phyloP scores from a whole-genome alignment of 805 yeast genomes.

The Yarrowia bubula region DNA sequence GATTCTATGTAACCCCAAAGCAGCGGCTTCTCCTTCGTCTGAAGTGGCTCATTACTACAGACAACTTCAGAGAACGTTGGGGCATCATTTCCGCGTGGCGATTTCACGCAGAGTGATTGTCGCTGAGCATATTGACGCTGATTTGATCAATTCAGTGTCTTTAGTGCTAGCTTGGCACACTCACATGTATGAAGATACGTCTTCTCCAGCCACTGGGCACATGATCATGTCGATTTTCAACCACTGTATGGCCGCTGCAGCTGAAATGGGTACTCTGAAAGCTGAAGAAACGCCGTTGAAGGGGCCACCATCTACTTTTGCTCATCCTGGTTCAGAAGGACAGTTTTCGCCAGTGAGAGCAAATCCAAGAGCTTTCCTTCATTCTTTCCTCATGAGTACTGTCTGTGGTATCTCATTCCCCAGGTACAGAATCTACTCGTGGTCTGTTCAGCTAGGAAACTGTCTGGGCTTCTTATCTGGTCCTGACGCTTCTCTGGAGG shows the following conservation, averaged over 20 bases:
- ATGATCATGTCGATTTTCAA: slow-evolving; percentile 25
- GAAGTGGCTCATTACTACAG: slow-evolving; percentile 11
- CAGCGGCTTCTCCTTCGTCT: neutral
- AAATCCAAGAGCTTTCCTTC: slow-evolving; percentile 12
- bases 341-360: slow-evolving; percentile 14
- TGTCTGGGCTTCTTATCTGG: slow-evolving; percentile 17
- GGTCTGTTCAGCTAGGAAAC: slow-evolving; percentile 25
- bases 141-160: neutral
- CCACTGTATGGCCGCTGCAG: slow-evolving; percentile 24
- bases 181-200: slow-evolving; percentile 21
- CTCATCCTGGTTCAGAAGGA: slow-evolving; percentile 13
- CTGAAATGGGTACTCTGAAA: slow-evolving; percentile 20
- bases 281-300: slow-evolving; percentile 11
- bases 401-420: slow-evolving; percentile 18
- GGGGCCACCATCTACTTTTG: slow-evolving; percentile 16
- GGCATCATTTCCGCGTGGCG: slow-evolving; percentile 3
- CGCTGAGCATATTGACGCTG: slow-evolving; percentile 19
- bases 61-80: slow-evolving; percentile 10
- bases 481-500: slow-evolving; percentile 20
- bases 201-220: slow-evolving; percentile 17
- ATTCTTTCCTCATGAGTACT: slow-evolving; percentile 16
- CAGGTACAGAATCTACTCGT: slow-evolving; percentile 17
- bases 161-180: slow-evolving; percentile 23
- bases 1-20: slow-evolving; percentile 8
- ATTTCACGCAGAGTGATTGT: slow-evolving; percentile 1